These are phyloP conservation scores for Medicago ruthenica DNA, from an alignment of 306 rosid genomes.

Conservation along the genomic window DNA sequence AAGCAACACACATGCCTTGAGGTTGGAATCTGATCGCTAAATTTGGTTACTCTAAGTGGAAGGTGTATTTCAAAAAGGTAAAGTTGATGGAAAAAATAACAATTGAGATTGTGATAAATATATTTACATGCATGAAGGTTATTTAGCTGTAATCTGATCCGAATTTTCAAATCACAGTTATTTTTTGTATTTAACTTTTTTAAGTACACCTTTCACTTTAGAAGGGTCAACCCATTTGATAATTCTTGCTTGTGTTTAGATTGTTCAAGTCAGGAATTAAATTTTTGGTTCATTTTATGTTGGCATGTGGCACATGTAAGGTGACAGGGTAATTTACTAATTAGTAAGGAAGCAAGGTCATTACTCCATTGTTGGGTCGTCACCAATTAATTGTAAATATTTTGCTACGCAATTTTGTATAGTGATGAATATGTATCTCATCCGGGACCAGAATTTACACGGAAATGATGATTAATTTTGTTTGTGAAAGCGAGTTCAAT, in stretches of 20 bases:
- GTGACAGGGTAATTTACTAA: constrained; percentile 33
- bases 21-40: constrained; percentile 23
- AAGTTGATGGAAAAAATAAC: background rate
- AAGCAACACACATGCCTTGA: constrained; percentile 10
- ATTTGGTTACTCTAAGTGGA: constrained; percentile 11
- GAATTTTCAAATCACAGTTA: background rate
- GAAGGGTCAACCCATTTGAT: background rate
- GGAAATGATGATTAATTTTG: background rate
- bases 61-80: background rate
- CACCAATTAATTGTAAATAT: constrained; percentile 31
- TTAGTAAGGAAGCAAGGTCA: constrained; percentile 30
- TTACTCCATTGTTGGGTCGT: constrained; percentile 25
- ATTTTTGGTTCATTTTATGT: constrained; percentile 44
- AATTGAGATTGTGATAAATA: background rate
- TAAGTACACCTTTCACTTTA: background rate
- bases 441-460: background rate
- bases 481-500: background rate
- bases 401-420: constrained; percentile 39
- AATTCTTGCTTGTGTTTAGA: constrained; percentile 34
- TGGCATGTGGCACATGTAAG: constrained; percentile 42
- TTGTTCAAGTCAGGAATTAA: constrained; percentile 39
- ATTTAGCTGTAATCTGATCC: constrained; percentile 7
- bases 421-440: constrained; percentile 34
- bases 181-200: background rate
- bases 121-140: too few relatives aligned